Base-by-base conservation (phyloP, 352 stramenopile species). In the Saprolegnia parasitica region DNA sequence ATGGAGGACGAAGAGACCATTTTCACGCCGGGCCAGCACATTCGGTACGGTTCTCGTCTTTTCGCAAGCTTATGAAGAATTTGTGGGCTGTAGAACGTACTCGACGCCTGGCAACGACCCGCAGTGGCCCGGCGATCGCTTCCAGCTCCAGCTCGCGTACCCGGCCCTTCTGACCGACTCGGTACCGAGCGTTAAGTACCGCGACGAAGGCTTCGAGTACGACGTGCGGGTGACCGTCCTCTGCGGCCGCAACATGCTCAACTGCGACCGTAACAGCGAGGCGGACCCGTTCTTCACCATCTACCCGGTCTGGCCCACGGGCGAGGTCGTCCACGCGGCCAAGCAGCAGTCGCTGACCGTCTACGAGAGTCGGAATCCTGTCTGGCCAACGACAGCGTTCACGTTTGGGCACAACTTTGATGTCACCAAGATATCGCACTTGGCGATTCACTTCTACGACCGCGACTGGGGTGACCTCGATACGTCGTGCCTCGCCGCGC, bases 381-480 rank as follows among this genome's bases (percentile, higher is more conserved):
- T 73, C 29, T 91, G 84, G 84, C 84, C 81, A 0, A 70, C 86
- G 16, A 70, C 88, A 56, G 76, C 89, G 29, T 89, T 90, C 63
- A 72, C 86, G 1, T 89, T 91, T 65, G 81, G 80, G 20, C 83
- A 82, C 39, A 46, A 67, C 66, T 84, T 77, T 50, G 76, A 79
- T 26, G 74, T 90, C 5, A 57, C 77, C 24, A 74, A 65, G 18
- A 77, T 91, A 9, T 88, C 84, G 37, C 75, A 90, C 54, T 64
- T 91, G 32, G 88, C 84, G 6, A 73, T 91, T 16, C 81, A 91
- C 50, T 73, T 91, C 16, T 91, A 90, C 65, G 81, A 74, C 35
- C 78, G 84, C 21, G 82, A 88, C 47, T 57, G 87, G 47, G 65
- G 71, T 0, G 76, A 71, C 8, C 76, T 87, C 11, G 64, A 77